Base-by-base conservation (phyloP, 140 eudicot species). In the Bidens hawaiensis region DNA sequence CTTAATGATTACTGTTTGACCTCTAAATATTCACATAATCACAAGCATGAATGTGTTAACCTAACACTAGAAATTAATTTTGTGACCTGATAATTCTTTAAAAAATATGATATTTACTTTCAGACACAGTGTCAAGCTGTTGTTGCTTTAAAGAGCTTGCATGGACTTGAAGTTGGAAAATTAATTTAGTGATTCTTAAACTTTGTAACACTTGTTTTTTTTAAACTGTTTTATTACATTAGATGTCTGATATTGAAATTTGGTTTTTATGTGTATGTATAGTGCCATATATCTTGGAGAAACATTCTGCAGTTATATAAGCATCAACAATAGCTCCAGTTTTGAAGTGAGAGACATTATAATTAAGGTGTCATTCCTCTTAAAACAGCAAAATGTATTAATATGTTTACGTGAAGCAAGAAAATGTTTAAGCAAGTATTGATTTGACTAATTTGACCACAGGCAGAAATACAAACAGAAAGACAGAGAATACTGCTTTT, bases 381-480 rank as follows among this genome's bases (percentile, higher is more conserved):
- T 16, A n/a, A n/a, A n/a, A n/a, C n/a, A n/a, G n/a, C 36, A 30
- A 30, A 30, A 30, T 26, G 18, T 62, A 51, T 10, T 67, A 23
- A 51, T 13, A 55, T 55, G 62, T 55, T 5, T 28, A 55, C 30
- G 23, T 30, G 30, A 21, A 26, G 60, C 60, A 70, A 34, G 49
- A 7, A 55, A 68, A 27, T 41, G 48, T 75, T 30, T 70, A 52
- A 36, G 43, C 26, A 45, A 57, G 58, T 57, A 46, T 59, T 68
- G 70, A 62, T 38, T 12, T 53, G 23, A 42, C 19, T n/a, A 33
- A 15, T 52, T 14, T 78, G 63, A 73, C 19, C 28, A 51, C 83
- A 93, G 99, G 99, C 96, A 62, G 99, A 93, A 73, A 93, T 93
- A 49, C 99, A 93, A 77, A 93, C 99, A 48, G 99, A 93, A 80